Percentiles rank a stretch among this genome's conserved stretches.
phyloP scores from a whole-genome alignment of 306 rosid species.

The Begonia masoniana region DNA sequence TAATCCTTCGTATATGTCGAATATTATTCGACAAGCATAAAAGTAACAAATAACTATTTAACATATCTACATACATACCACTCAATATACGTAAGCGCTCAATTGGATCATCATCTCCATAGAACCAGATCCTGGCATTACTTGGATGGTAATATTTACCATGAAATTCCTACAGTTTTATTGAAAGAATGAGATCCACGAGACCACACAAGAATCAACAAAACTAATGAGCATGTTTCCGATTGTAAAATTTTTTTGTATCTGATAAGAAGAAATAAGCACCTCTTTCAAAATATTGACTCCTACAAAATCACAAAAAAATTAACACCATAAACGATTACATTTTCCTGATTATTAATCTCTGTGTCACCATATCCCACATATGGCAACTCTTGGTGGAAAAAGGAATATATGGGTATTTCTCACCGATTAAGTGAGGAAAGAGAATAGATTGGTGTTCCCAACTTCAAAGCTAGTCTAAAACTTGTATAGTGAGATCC shows the following conservation, averaged over 20 bases:
- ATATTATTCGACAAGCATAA: no score
- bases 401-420: no score
- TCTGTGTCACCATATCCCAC: no score
- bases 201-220: not conserved
- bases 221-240: not conserved
- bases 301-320: no score
- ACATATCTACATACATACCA: conserved; percentile 27
- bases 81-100: conserved; percentile 79
- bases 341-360: no score
- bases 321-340: no score
- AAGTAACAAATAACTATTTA: no score
- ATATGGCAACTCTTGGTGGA: no score
- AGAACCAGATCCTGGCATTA: conserved; percentile 93
- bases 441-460: not conserved
- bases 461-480: not conserved
- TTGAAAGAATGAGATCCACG: conserved; percentile 3
- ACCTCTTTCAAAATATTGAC: no score
- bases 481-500: not conserved
- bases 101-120: conserved; percentile 92
- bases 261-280: no score
- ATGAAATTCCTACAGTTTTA: conserved; percentile 72
- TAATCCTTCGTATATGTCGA: not conserved
- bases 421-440: no score
- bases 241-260: not conserved
- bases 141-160: conserved; percentile 86